A percentile compares a stretch with the other conserved stretches of the same genome.
Conservation (phyloP, 495 filamentous ascomycete species). For the Sordaria brevicollis region DNA sequence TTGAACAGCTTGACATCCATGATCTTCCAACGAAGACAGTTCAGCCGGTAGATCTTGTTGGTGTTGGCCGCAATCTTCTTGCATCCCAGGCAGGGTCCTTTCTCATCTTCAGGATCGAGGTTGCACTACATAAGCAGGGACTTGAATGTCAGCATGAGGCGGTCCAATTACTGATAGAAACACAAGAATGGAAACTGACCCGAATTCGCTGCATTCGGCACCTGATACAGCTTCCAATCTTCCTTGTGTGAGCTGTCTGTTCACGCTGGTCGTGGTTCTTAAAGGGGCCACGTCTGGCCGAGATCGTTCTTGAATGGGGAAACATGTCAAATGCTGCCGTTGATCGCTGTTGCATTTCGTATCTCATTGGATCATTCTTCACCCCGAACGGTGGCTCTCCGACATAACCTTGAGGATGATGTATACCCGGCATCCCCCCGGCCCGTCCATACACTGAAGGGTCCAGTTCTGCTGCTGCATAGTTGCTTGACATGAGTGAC, state of each 20-base stretch:
- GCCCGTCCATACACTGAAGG: constrained; percentile 5
- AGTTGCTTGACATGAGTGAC: constrained; percentile 1
- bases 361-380: constrained; percentile 5
- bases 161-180: not conserved
- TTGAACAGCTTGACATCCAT: constrained; percentile 41
- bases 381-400: constrained; percentile 2
- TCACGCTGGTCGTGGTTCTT: constrained; percentile 32
- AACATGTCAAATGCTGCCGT: constrained; percentile 7
- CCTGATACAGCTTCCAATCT: constrained; percentile 41
- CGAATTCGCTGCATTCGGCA: constrained; percentile 47
- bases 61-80: constrained; percentile 27
- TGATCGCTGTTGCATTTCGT: constrained; percentile 4
- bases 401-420: constrained; percentile 5
- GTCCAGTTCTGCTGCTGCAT: not conserved
- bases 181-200: constrained; percentile 21
- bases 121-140: constrained; percentile 27
- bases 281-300: constrained; percentile 39
- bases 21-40: constrained; percentile 41
- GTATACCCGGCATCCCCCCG: not conserved
- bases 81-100: constrained; percentile 38
- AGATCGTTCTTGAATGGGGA: constrained; percentile 10
- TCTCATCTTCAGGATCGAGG: constrained; percentile 28
- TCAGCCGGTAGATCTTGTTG: constrained; percentile 33
- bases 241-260: constrained; percentile 39
- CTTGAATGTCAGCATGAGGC: constrained; percentile 1